Evolutionary conservation across 192 early-diverging fungal species (phyloP).

Genomic region (Entomortierella lignicola): DNA sequence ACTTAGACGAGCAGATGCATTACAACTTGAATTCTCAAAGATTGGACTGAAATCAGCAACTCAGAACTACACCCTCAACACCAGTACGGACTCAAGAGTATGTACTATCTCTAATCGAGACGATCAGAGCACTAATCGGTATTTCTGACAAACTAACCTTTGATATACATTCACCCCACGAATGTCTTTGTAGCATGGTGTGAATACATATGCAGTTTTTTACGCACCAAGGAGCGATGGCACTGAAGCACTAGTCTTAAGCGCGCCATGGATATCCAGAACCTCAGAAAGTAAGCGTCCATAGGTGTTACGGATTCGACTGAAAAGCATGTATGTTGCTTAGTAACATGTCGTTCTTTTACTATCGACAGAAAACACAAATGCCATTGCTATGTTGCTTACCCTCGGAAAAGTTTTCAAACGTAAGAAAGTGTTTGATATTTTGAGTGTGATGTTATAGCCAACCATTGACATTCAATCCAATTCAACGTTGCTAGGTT

Average conservation of each 20-base stretch:
- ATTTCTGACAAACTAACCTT: not conserved
- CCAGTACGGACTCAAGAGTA: constrained; percentile 49
- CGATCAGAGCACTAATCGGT: too few relatives aligned
- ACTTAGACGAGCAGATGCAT: constrained; percentile 59
- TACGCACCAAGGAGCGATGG: constrained; percentile 87
- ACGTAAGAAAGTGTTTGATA: constrained; percentile 38
- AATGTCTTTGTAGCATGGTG: constrained; percentile 51
- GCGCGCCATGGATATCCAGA: constrained; percentile 81
- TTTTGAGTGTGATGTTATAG: not conserved
- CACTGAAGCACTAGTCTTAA: constrained; percentile 88
- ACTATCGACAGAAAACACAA: constrained; percentile 58
- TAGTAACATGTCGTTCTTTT: constrained; percentile 17
- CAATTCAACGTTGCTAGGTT: constrained; percentile 52
- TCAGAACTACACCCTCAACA: constrained; percentile 60
- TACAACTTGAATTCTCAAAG: constrained; percentile 59
- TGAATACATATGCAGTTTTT: constrained; percentile 85
- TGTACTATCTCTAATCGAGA: not conserved
- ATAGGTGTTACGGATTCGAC: not conserved
- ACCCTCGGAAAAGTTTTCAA: constrained; percentile 68
- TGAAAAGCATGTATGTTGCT: not conserved
- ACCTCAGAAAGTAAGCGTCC: constrained; percentile 61
- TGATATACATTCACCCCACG: too few relatives aligned
- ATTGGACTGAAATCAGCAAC: constrained; percentile 65
- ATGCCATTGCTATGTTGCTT: constrained; percentile 58
- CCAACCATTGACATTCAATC: constrained; percentile 4